Percentiles rank a stretch among this genome's conserved stretches.
Conservation (phyloP, 768 basidiomycete genomes). For the Trametes elegans region DNA sequence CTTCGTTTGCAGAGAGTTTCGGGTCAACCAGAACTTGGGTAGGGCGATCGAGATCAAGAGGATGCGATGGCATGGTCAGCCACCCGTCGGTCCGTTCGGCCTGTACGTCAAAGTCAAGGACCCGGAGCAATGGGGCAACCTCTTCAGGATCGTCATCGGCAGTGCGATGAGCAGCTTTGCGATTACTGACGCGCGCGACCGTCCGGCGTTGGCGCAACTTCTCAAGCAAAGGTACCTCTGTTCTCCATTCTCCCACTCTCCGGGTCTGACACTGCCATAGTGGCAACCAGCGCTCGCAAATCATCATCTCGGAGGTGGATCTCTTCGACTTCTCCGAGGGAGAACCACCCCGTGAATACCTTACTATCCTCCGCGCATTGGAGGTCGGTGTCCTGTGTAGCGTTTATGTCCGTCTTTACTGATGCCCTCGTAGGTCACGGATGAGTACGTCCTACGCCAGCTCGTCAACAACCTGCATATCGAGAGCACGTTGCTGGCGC, state of each 20-base stretch:
- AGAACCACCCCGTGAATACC: conserved; percentile 59
- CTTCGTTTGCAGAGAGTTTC: no score
- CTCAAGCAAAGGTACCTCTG: conserved; percentile 39
- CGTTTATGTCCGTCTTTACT: neutral
- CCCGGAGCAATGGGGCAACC: conserved; percentile 53
- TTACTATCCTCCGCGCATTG: conserved; percentile 80
- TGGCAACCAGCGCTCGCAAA: conserved; percentile 42
- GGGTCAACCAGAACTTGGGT: conserved; percentile 58
- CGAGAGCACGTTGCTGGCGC: conserved; percentile 69
- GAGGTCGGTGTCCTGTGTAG: conserved; percentile 66
- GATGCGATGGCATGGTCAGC: conserved; percentile 60
- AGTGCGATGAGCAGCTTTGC: conserved; percentile 64
- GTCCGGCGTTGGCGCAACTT: conserved; percentile 52
- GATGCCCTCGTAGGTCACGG: conserved; percentile 53
- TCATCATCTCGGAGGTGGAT: conserved; percentile 70
- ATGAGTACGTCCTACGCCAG: conserved; percentile 74
- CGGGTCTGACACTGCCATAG: neutral
- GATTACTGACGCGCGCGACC: conserved; percentile 69
- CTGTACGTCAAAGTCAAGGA: conserved; percentile 73
- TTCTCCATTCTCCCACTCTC: neutral
- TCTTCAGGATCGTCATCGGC: conserved; percentile 66
- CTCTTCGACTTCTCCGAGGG: conserved; percentile 78
- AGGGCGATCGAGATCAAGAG: conserved; percentile 50
- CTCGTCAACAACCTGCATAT: conserved; percentile 74
- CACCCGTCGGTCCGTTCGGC: conserved; percentile 80